Evolutionary conservation across 2,329 filamentous ascomycete species (phyloP).

Genomic region (Cladosporium sp.): DNA sequence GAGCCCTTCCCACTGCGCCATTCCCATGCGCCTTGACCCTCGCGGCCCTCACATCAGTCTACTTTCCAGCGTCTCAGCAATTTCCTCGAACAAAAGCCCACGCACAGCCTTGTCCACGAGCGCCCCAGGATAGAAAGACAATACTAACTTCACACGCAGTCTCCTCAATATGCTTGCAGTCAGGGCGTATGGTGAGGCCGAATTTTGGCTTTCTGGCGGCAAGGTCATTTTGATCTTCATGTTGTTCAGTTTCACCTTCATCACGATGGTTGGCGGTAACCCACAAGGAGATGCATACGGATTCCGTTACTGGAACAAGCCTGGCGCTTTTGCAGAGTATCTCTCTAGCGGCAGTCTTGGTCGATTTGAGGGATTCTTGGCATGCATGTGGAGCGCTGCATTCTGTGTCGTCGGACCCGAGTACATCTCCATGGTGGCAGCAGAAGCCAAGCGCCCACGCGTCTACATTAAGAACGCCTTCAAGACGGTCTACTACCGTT

Average conservation of each 20-base stretch:
- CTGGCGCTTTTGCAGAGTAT: constrained; percentile 36
- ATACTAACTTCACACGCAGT: constrained; percentile 21
- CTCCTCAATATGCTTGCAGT: constrained; percentile 50
- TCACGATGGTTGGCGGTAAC: constrained; percentile 40
- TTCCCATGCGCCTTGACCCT: constrained; percentile 1
- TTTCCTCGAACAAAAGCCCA: not conserved
- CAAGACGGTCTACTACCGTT: constrained; percentile 50
- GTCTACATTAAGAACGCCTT: constrained; percentile 48
- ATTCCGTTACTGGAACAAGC: constrained; percentile 47
- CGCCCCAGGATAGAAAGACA: not conserved
- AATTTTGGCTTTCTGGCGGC: constrained; percentile 54
- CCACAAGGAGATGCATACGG: constrained; percentile 40
- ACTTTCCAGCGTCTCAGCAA: not conserved
- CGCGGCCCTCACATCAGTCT: not conserved
- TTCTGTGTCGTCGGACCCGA: constrained; percentile 42
- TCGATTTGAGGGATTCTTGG: constrained; percentile 39
- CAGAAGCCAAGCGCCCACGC: constrained; percentile 49
- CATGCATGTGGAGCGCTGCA: constrained; percentile 37
- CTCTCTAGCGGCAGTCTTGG: constrained; percentile 32
- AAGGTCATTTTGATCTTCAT: constrained; percentile 50
- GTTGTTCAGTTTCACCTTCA: constrained; percentile 43
- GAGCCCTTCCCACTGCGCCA: not conserved
- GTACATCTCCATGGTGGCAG: constrained; percentile 51
- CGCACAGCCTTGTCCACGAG: not conserved
- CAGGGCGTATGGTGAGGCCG: constrained; percentile 46